Base-by-base conservation (phyloP, 352 stramenopile genomes). In the Peronospora farinosa region DNA sequence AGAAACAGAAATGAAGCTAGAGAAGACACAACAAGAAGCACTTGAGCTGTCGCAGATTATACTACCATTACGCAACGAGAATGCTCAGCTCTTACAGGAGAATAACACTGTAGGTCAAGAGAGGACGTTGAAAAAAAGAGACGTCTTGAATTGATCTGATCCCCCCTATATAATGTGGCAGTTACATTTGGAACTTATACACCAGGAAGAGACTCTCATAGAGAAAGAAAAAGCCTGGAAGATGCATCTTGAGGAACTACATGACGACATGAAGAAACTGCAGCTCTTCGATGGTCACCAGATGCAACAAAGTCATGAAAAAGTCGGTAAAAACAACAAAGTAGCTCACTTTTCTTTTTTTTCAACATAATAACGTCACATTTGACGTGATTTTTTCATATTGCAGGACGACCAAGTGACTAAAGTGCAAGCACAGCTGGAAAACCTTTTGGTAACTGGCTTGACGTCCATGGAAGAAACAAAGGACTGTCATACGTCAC, bases 171-270 rank as follows among this genome's bases (percentile, higher is more conserved):
- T n/a, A 28, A 19, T 40, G 0, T 46, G 16, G 13, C 41, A 89
- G 78, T 67, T 90, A 6, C 77, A 88, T 52, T 40, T 88, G 37
- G 76, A 90, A 56, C 74, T 87, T 41, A 90, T 90, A 46, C 79
- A 90, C 57, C 76, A 90, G 39, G 76, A 90, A 69, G 79, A 90
- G 42, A 67, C 70, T 15, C 71, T 88, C 28, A 69, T 62, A 5
- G 74, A 88, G 61, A 63, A 74, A 23, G 79, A 90, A 47, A 75
- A 79, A 23, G 46, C 60, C 4, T 88, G 76, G 39, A 69, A 86
- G 31, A 54, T 86, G 28, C 58, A 87, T 59, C 54, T 88, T 13
- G 69, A 90, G 47, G 63, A 65, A n/a, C 68, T 88, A 10, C 64
- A 68, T n/a, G 77, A 92, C 55, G 73, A 89, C 27, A 36, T 90